Evolutionary conservation across 2,329 filamentous ascomycete species (phyloP).

Genomic region (Volutella citrinella): DNA sequence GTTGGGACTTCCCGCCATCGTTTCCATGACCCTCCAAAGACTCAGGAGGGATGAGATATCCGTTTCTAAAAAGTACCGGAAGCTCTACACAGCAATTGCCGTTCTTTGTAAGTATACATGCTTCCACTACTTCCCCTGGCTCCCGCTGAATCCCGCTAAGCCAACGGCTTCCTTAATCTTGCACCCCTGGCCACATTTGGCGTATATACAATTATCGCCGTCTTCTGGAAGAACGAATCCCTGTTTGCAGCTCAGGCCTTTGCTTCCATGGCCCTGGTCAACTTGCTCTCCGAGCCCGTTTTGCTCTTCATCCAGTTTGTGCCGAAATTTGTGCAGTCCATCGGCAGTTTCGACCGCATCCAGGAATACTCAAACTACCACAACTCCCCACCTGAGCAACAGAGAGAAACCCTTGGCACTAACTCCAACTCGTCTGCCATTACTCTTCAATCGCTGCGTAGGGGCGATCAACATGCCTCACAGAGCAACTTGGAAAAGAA

Average conservation of each 20-base stretch:
- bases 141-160: too few species aligned
- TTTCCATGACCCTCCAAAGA: slow-evolving; percentile 23
- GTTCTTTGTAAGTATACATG: slow-evolving; percentile 17
- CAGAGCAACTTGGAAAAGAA: too few species aligned
- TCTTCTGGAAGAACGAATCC: slow-evolving; percentile 19
- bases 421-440: too few species aligned
- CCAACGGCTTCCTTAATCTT: slow-evolving; percentile 14
- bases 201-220: slow-evolving; percentile 22
- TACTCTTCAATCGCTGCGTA: too few species aligned
- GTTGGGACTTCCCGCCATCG: slow-evolving; percentile 29
- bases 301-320: slow-evolving; percentile 19
- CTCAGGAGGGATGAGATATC: slow-evolving; percentile 27
- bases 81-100: slow-evolving; percentile 15
- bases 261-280: slow-evolving; percentile 17
- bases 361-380: slow-evolving; percentile 18
- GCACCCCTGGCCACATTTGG: slow-evolving; percentile 25
- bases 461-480: too few species aligned
- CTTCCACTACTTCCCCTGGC: too few species aligned
- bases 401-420: too few species aligned
- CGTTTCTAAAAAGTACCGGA: slow-evolving; percentile 26
- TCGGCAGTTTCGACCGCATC: slow-evolving; percentile 19
- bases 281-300: slow-evolving; percentile 16
- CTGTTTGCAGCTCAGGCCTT: slow-evolving; percentile 21
- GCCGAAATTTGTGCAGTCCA: slow-evolving; percentile 15
- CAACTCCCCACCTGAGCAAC: too few species aligned